Percentiles rank a stretch among this genome's conserved stretches.
Evolutionary conservation across 495 filamentous ascomycete species (phyloP).

Genomic region (Diplogelasinospora grovesii): DNA sequence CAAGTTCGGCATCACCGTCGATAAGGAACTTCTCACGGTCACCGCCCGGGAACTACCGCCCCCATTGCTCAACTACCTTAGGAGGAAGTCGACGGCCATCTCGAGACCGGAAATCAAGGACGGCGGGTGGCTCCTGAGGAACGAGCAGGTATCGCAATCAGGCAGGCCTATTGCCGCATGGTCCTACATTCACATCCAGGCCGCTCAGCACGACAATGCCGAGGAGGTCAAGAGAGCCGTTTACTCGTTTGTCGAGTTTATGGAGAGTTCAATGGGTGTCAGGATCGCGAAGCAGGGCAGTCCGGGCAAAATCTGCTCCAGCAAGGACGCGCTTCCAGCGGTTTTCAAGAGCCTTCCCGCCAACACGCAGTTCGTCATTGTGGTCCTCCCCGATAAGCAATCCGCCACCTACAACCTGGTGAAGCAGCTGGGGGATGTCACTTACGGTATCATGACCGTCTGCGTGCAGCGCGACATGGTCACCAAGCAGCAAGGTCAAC

Average conservation of each 20-base stretch:
- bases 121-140: slow-evolving; percentile 36
- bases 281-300: slow-evolving; percentile 15
- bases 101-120: slow-evolving; percentile 11
- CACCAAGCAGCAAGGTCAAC: slow-evolving; percentile 26
- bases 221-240: slow-evolving; percentile 22
- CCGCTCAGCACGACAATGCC: background rate
- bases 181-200: slow-evolving; percentile 21
- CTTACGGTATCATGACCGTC: slow-evolving; percentile 58
- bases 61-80: slow-evolving; percentile 49
- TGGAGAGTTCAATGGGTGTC: slow-evolving; percentile 30
- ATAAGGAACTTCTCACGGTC: slow-evolving; percentile 55
- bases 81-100: slow-evolving; percentile 2
- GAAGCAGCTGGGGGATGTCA: slow-evolving; percentile 61
- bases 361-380: slow-evolving; percentile 47
- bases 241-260: slow-evolving; percentile 23
- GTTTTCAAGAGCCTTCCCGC: slow-evolving; percentile 16
- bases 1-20: slow-evolving; percentile 51
- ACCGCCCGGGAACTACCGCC: slow-evolving; percentile 52
- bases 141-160: slow-evolving; percentile 23
- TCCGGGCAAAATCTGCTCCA: background rate
- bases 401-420: slow-evolving; percentile 57
- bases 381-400: slow-evolving; percentile 49
- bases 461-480: slow-evolving; percentile 53
- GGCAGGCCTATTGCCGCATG: slow-evolving; percentile 27
- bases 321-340: background rate